Conservation (phyloP, 805 yeast species). For the Scheffersomyces lignosus region DNA sequence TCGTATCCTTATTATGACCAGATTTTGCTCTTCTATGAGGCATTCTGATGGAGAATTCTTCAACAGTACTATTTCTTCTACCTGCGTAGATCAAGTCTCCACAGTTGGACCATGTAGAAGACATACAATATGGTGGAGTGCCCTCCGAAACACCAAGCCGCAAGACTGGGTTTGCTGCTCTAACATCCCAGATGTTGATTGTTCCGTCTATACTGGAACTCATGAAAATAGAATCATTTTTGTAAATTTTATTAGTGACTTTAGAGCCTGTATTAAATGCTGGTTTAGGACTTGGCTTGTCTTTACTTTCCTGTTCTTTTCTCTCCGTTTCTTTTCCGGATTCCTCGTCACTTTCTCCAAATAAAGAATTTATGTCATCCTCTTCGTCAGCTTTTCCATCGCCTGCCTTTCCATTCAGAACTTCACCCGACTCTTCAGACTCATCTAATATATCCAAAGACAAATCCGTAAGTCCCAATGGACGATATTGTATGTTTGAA, state of each 20-base stretch:
- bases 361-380: slow-evolving; percentile 46
- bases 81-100: slow-evolving; percentile 84
- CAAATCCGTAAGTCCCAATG: slow-evolving; percentile 51
- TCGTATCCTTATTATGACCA: slow-evolving; percentile 22
- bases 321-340: slow-evolving; percentile 17
- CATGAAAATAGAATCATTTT: slow-evolving; percentile 57
- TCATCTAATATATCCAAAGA: slow-evolving; percentile 23
- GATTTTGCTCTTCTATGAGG: slow-evolving; percentile 35
- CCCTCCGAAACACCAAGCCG: slow-evolving; percentile 57
- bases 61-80: slow-evolving; percentile 84
- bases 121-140: slow-evolving; percentile 93
- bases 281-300: slow-evolving; percentile 9
- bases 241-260: slow-evolving; percentile 22
- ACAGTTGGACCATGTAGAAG: slow-evolving; percentile 82
- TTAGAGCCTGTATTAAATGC: slow-evolving; percentile 12
- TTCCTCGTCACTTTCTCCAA: slow-evolving; percentile 45
- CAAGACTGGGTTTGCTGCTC: slow-evolving; percentile 49
- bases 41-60: slow-evolving; percentile 66
- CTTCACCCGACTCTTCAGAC: slow-evolving; percentile 2
- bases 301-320: slow-evolving; percentile 2
- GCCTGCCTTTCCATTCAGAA: slow-evolving; percentile 10
- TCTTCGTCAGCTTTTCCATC: slow-evolving; percentile 11
- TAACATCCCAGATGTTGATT: slow-evolving; percentile 77
- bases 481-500: slow-evolving; percentile 72
- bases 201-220: slow-evolving; percentile 84